These are phyloP conservation scores for Annulohypoxylon nitens DNA, from an alignment of 495 filamentous ascomycete genomes.

Conservation along the genomic window DNA sequence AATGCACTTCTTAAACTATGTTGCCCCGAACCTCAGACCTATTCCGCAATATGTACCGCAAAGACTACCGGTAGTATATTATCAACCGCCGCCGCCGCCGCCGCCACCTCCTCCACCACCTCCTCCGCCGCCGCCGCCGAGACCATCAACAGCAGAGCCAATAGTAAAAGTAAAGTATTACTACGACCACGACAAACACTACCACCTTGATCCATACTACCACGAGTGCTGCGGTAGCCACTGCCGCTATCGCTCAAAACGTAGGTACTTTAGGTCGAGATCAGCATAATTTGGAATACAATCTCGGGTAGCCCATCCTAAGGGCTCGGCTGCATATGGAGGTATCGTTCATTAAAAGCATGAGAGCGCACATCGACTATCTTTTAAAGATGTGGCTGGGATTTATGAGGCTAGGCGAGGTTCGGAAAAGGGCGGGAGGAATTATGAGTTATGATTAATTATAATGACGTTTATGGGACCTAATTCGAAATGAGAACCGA, in stretches of 20 bases:
- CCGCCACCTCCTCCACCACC: background rate
- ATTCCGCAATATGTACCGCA: background rate
- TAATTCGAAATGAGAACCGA: background rate
- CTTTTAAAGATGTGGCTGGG: background rate
- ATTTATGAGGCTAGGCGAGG: background rate
- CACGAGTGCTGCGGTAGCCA: background rate
- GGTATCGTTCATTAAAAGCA: background rate
- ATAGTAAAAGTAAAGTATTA: background rate
- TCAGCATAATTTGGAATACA: background rate
- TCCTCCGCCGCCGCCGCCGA: background rate
- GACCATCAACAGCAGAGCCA: background rate
- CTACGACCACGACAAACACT: background rate
- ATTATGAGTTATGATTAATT: background rate
- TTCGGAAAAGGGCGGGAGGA: background rate
- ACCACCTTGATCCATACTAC: background rate
- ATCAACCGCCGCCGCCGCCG: background rate
- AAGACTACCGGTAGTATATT: background rate
- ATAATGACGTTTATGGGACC: background rate
- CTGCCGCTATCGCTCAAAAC: background rate
- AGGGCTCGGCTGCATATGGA: background rate
- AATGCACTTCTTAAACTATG: slow-evolving; percentile 13
- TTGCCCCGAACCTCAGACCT: slow-evolving; percentile 7
- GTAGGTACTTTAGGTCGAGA: background rate
- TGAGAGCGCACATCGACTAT: background rate
- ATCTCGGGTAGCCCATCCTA: background rate